Percentiles rank a stretch among this genome's conserved stretches.
Evolutionary conservation across 164 flowering plant species (phyloP).

Genomic region (Annona squamosa): DNA sequence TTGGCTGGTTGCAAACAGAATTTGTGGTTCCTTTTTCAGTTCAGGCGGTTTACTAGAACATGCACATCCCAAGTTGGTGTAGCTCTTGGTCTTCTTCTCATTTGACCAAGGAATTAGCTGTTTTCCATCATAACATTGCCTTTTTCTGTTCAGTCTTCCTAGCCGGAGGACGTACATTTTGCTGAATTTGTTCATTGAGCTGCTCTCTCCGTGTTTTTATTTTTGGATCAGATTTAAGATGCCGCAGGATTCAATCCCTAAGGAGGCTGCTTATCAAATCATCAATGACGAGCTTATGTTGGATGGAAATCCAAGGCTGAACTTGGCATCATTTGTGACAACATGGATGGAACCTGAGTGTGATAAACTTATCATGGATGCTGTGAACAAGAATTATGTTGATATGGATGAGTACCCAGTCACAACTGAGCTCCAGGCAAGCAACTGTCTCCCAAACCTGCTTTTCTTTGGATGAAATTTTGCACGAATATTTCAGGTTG

Average conservation of each 20-base stretch:
- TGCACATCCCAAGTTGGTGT: no score
- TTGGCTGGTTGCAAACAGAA: no score
- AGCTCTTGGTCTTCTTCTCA: no score
- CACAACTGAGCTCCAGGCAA: slow-evolving; percentile 70
- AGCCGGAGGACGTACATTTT: background rate
- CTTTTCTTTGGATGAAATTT: no score
- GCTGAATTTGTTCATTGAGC: background rate
- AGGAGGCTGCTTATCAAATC: slow-evolving; percentile 55
- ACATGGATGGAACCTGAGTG: slow-evolving; percentile 91
- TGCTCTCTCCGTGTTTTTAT: background rate
- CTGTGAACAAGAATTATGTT: slow-evolving; percentile 71
- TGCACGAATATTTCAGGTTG: no score
- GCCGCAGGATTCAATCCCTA: slow-evolving; percentile 51
- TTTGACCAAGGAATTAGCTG: no score
- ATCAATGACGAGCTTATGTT: slow-evolving; percentile 52
- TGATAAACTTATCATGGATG: slow-evolving; percentile 49
- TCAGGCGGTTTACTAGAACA: no score
- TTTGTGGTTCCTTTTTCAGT: no score
- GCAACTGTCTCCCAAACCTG: background rate
- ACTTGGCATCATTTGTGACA: slow-evolving; percentile 72
- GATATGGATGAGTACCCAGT: slow-evolving; percentile 88
- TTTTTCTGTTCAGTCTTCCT: no score
- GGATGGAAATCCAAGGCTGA: slow-evolving; percentile 63
- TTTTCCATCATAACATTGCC: no score
- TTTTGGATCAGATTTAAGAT: slow-evolving; percentile 34